Base-by-base conservation (phyloP, 768 basidiomycete genomes). In the Lentinula aciculospora region DNA sequence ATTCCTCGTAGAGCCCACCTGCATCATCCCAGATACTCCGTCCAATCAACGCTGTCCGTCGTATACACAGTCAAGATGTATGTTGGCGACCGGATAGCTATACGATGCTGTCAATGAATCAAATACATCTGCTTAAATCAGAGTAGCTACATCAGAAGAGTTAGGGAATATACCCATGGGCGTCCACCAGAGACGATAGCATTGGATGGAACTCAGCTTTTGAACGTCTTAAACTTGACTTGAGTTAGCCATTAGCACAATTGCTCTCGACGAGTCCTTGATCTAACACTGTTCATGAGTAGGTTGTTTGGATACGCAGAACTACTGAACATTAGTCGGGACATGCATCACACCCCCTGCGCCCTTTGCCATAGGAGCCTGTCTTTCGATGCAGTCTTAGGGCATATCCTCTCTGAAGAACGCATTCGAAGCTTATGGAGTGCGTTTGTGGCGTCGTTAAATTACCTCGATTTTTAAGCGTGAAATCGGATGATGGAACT, bases 371-470 rank as follows among this genome's bases (percentile, higher is more conserved):
- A 63, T 64, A 21, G 51, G 21, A 1, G 74, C 66, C 29, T 77
- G 73, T 0, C 78, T 78, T 37, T 70, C 68, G 39, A 61, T 65
- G 58, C 80, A 81, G 29, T 68, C 71, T 78, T 79, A 81, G 5
- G 67, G 13, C 3, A 78, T 63, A 54, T 74, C 73, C 64, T 81
- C 80, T 53, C 74, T 73, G 64, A 78, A 78, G 61, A 80, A 81
- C 0, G 75, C 78, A 56, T 81, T 81, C 13, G 77, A 76, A 0
- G 66, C 66, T 61, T 81, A 81, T 2, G 79, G 79, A 0, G 79
- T 80, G 12, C 79, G 76, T 56, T 81, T 81, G 55, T 81, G 80
- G 62, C 81, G 80, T 34, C 79, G 67, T 37, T 81, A 79, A 53
- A 81, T 79, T 15, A 80, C 68, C 65, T 81, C 79, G 9, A 80